Percentiles rank a stretch among this genome's conserved stretches.
Evolutionary conservation across 306 rosid species (phyloP).

Genomic region (Lablab purpureus): DNA sequence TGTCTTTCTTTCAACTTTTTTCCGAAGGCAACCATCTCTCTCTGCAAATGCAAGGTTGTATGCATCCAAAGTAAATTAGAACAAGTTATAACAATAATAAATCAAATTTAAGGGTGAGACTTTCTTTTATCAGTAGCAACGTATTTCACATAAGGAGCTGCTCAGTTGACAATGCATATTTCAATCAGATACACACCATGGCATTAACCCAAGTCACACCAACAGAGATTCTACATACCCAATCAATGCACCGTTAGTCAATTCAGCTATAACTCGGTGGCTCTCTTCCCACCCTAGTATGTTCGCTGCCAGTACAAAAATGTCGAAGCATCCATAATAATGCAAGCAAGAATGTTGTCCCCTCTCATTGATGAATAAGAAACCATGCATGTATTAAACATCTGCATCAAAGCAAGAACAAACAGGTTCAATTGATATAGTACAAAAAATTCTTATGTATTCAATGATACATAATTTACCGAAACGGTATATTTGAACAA

Average conservation of each 20-base stretch:
- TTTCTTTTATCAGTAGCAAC: background rate
- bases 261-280: constrained; percentile 11
- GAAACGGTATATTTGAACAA: background rate
- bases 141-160: constrained; percentile 8
- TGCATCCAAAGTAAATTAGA: constrained; percentile 30
- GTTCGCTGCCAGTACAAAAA: background rate
- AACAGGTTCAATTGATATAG: constrained; percentile 1
- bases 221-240: constrained; percentile 10
- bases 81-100: background rate
- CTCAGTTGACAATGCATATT: constrained; percentile 13
- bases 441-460: background rate
- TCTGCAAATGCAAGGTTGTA: constrained; percentile 46
- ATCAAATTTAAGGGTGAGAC: constrained; percentile 14
- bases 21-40: constrained; percentile 91
- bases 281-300: constrained; percentile 25
- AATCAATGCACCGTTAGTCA: background rate
- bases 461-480: background rate
- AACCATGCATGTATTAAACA: background rate
- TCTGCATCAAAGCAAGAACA: constrained; percentile 20
- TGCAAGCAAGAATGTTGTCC: constrained; percentile 11
- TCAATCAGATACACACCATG: background rate
- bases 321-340: constrained; percentile 22
- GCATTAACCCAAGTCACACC: background rate
- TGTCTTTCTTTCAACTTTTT: constrained; percentile 88
- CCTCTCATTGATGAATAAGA: constrained; percentile 23